Base-by-base conservation (phyloP, 2,329 filamentous ascomycete species). In the Cladosporium sp. region DNA sequence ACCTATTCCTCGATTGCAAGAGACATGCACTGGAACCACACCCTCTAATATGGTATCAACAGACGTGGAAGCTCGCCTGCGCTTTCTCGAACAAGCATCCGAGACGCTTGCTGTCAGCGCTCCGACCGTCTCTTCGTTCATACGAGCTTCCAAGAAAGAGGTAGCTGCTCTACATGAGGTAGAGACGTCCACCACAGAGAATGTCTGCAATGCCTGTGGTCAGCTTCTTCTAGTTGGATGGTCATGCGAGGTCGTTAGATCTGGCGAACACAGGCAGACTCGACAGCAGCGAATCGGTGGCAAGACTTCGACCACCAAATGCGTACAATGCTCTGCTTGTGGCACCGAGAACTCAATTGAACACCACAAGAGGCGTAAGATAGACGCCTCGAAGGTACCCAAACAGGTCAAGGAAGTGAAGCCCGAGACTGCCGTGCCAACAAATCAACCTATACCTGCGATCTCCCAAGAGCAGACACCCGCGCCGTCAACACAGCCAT, bases 271-370 rank as follows among this genome's bases (percentile, higher is more conserved):
- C 30, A 41, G 61, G 44, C 61, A 64, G 11, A 64, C 61, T 14
- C 61, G 61, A 24, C 51, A 64, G 51, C 51, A 64, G 10, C 61
- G 61, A 3, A 54, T 64, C 26, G 47, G 61, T 34, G 61, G 32
- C 51, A 54, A 54, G 12, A 12, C 21, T 34, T 47, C n/a, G 26
- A 47, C 26, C 26, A 65, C 64, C 18, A 65, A 60, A 24, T 55
- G 64, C 14, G 44, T 65, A n/a, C 38, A 65, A 44, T 65, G 64
- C 47, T 41, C 55, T 49, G 57, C 64, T 30, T 65, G 64, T 18
- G 57, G 64, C 14, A 55, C 57, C 4, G 64, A 65, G 18, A 59
- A 47, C 12, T 60, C 11, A 6, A 34, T 65, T 24, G 32, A 60
- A 8, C 49, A 47, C 12, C 32, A 32, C 12, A 60, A 44, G 32